Evolutionary conservation across 2,329 filamentous ascomycete genomes (phyloP).

Genomic region (Coniochaeta sp.): DNA sequence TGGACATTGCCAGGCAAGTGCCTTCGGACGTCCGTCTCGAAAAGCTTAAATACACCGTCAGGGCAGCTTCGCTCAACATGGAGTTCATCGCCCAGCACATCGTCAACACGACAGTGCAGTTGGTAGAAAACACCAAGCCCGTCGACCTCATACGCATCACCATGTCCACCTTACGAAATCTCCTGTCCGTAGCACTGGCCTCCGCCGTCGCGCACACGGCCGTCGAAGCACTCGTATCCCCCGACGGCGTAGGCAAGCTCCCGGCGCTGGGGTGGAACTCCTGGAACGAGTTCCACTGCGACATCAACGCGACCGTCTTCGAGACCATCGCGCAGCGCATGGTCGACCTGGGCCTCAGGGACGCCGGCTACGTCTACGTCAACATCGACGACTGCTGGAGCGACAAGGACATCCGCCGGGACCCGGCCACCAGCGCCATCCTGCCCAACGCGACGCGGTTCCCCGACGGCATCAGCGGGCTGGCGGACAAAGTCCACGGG

Average conservation of each 20-base stretch:
- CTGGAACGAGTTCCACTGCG: slow-evolving; percentile 9
- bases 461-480: slow-evolving; percentile 25
- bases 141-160: not conserved
- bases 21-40: not conserved
- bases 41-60: not conserved
- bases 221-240: slow-evolving; percentile 4
- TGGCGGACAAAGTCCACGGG: slow-evolving; percentile 26
- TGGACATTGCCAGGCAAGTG: not conserved
- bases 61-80: not conserved
- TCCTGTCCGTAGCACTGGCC: not conserved
- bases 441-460: slow-evolving; percentile 26
- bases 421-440: slow-evolving; percentile 13
- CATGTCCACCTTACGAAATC: not conserved
- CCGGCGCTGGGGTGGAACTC: slow-evolving; percentile 10
- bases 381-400: slow-evolving; percentile 60
- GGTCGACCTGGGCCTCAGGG: slow-evolving; percentile 35
- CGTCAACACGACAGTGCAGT: not conserved
- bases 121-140: not conserved
- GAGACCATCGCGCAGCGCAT: slow-evolving; percentile 1
- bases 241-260: slow-evolving; percentile 5
- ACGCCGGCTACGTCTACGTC: slow-evolving; percentile 50
- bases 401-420: slow-evolving; percentile 22
- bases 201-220: not conserved
- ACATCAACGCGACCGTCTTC: slow-evolving; percentile 7
- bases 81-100: not conserved